These are phyloP conservation scores for Ananas comosus DNA, from an alignment of 176 grass and related monocot species.

Conservation along the genomic window DNA sequence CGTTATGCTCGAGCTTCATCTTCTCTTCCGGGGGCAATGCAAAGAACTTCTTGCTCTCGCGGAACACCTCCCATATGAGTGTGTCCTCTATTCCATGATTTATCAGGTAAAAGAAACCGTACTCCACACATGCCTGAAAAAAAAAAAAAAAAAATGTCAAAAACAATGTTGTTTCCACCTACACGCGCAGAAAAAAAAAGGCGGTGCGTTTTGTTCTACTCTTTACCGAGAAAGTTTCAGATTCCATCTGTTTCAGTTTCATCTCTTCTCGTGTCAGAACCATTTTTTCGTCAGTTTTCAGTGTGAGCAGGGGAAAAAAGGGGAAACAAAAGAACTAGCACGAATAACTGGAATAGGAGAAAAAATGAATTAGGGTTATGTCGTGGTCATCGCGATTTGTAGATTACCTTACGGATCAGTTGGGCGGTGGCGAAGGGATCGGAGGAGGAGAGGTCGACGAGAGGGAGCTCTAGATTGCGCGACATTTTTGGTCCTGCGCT, in stretches of 20 bases:
- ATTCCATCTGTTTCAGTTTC: too few species aligned
- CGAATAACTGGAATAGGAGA: not conserved
- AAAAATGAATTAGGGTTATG: not conserved
- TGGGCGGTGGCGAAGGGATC: conserved; percentile 35
- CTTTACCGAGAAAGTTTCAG: too few species aligned
- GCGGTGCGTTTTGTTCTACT: too few species aligned
- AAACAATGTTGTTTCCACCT: not conserved
- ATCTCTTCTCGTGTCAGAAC: too few species aligned
- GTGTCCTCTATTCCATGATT: conserved; percentile 49
- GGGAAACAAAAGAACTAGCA: not conserved
- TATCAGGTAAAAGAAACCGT: conserved; percentile 78
- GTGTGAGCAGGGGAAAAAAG: too few species aligned
- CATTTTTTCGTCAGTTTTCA: too few species aligned
- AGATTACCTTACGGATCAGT: conserved; percentile 39
- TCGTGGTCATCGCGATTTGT: too few species aligned
- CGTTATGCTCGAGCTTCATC: conserved; percentile 40
- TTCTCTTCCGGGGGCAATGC: conserved; percentile 48
- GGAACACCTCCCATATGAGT: conserved; percentile 32
- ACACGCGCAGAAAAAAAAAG: too few species aligned
- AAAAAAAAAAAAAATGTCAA: not conserved
- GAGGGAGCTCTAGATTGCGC: conserved; percentile 27
- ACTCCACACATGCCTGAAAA: conserved; percentile 65
- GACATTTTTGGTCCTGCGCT: conserved; percentile 4
- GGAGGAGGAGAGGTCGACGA: conserved; percentile 55
- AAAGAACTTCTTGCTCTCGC: conserved; percentile 62